Evolutionary conservation across 169 alveolate genomes (phyloP), one percentile per base, ranked within the genome.

Genomic region (Theileria parva): DNA sequence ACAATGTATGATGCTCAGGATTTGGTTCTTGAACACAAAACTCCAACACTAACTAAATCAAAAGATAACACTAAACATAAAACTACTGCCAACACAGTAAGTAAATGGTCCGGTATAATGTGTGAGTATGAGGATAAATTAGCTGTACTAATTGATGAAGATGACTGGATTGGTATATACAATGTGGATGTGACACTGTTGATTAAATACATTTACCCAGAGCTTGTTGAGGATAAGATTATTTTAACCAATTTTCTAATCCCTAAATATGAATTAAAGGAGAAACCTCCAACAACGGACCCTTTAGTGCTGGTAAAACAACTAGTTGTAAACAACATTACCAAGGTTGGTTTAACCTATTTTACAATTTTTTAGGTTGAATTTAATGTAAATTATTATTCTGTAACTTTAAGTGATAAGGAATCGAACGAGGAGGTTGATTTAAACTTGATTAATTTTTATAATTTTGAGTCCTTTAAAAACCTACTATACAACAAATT

Each of bases 401-500:
- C 53, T 44, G 53, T 44, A 13, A 44, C 19, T 44, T 13, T 44
- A 44, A 44, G 17, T 44, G 53, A 44, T 13, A 44, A 44, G 53
- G 53, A 44, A 44, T 44, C 53, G 17, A 7, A 4, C 8, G 53
- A 44, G 1, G 48, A 11, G 12, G 68, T 30, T 30, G 37, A 30
- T 23, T n/a, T 81, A 11, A 53, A 30, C 39, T 74, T 83, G 59
- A 79, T 76, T 19, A 57, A 68, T 30, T 74, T 75, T 51, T 68
- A 79, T 13, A 64, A 63, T 15, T 44, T 85, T 8, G 89, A 83
- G 32, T 60, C 74, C 19, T 83, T 83, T 65, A 83, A 83, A 63
- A 74, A 72, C 39, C 55, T 77, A 13, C 77, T 83, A 11, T 79
- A 85, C 28, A 68, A 64, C 21, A 39, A 74, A 12, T 75, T 83